phyloP scores from a whole-genome alignment of 306 rosid species.

The Prunus kanzakura region DNA sequence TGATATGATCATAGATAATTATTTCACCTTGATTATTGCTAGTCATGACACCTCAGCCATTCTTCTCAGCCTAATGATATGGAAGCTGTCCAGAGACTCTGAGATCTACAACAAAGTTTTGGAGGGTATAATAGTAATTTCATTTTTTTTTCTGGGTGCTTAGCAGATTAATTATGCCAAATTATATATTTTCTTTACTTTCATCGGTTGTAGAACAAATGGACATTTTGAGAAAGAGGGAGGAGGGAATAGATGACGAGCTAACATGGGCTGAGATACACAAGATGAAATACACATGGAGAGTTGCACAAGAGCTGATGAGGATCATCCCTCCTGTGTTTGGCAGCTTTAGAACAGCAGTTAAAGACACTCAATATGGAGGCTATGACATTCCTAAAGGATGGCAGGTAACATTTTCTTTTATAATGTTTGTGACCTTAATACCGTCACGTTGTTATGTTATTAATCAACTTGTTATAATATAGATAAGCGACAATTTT shows the following conservation, averaged over 20 bases:
- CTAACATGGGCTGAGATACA: slow-evolving; percentile 50
- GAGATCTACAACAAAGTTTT: slow-evolving; percentile 45
- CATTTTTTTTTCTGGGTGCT: neutral
- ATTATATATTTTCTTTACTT: neutral
- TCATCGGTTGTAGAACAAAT: slow-evolving; percentile 28
- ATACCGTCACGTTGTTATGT: too few relatives aligned
- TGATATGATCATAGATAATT: slow-evolving; percentile 36
- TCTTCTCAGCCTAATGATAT: slow-evolving; percentile 45
- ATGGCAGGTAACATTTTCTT: slow-evolving; percentile 36
- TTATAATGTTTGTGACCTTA: too few relatives aligned
- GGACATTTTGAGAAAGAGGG: slow-evolving; percentile 40
- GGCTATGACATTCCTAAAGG: slow-evolving; percentile 59
- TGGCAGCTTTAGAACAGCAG: slow-evolving; percentile 43
- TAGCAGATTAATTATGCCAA: neutral
- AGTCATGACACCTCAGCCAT: slow-evolving; percentile 48
- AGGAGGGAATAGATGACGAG: slow-evolving; percentile 26
- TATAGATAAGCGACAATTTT: too few relatives aligned
- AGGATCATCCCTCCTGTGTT: slow-evolving; percentile 46
- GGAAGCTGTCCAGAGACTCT: slow-evolving; percentile 47
- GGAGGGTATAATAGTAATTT: slow-evolving; percentile 28
- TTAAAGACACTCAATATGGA: slow-evolving; percentile 35
- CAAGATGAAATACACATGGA: slow-evolving; percentile 60
- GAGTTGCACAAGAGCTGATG: slow-evolving; percentile 54
- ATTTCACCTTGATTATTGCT: slow-evolving; percentile 40
- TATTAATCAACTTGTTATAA: too few relatives aligned